Evolutionary conservation across 441 rosid genomes (phyloP), one percentile per base, ranked within the genome.

Genomic region (Mallotus repandus): DNA sequence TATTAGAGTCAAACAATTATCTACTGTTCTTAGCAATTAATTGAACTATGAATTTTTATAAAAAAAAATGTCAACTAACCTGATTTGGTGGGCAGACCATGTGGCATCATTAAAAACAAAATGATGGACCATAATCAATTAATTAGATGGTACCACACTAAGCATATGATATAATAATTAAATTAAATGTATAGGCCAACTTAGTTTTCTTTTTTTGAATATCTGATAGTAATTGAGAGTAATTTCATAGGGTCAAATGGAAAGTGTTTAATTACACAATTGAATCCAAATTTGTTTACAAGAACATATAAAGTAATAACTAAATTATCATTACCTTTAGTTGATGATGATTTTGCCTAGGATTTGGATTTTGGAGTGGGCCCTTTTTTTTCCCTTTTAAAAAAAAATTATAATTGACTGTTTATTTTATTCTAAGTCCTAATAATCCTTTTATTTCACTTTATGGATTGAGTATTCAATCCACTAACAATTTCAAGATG

Each of bases 391-490:
- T 25, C 1, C 29, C 29, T 25, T 25, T 25, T 25, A 25, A 25
- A 25, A 25, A 25, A 25, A 25, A 29, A 1, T 29, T 29, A 29
- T 29, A 29, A 13, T 11, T 4, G 4, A 52, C 13, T 52, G 15
- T 11, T 52, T 50, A 11, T 50, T 16, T 21, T 8, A 15, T 45
- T 38, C 4, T 5, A 4, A 66, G 25, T 3, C 53, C 41, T 29
- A 18, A 22, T 10, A 3, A 18, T 22, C 19, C 75, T 29, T 55
- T 66, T 69, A 19, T 25, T 68, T 9, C 38, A 19, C 67, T 67
- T 56, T 78, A 7, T 13, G 4, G 9, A 57, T 76, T 63, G 74
- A 69, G 66, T 78, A 70, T 76, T 67, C 60, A 22, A 58, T 73
- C 69, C 48, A 56, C 75, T 38, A 50, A 70, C 41, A 32, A 10